Conservation (phyloP, 257 asterid species). For the Solanum bulbocastanum region DNA sequence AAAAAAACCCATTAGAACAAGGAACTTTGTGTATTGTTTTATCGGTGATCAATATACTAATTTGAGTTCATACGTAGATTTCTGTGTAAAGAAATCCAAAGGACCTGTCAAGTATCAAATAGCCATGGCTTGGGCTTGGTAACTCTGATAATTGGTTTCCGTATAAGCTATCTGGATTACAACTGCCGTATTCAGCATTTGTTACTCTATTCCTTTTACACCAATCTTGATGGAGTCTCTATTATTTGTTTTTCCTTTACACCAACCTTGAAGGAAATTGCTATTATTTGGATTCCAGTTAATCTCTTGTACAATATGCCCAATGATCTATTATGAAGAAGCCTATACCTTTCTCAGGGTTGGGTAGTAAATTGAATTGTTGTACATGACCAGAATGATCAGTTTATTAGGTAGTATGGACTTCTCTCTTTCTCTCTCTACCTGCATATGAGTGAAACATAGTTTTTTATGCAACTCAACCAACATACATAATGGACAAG, state of each 20-base stretch:
- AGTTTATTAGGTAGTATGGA: background rate
- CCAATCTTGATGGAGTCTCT: background rate
- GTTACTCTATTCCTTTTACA: background rate
- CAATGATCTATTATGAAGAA: background rate
- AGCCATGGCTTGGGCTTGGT: background rate
- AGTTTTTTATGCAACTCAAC: background rate
- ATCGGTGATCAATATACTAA: background rate
- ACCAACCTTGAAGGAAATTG: background rate
- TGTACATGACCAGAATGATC: background rate
- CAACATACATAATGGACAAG: background rate
- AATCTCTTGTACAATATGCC: background rate
- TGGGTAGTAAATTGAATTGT: background rate
- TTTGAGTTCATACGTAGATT: background rate
- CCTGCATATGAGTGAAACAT: background rate
- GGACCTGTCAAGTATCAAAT: background rate
- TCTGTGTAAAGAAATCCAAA: background rate
- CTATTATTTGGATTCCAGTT: background rate
- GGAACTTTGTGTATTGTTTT: background rate
- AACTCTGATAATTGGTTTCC: background rate
- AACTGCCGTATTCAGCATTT: background rate
- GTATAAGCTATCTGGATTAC: background rate
- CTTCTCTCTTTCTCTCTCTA: background rate
- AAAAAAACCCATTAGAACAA: background rate
- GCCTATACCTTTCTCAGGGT: background rate
- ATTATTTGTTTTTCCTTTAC: background rate